A percentile compares a stretch with the other conserved stretches of the same genome.
Evolutionary conservation across 495 filamentous ascomycete species (phyloP).

Genomic region (Penicillium herquei): DNA sequence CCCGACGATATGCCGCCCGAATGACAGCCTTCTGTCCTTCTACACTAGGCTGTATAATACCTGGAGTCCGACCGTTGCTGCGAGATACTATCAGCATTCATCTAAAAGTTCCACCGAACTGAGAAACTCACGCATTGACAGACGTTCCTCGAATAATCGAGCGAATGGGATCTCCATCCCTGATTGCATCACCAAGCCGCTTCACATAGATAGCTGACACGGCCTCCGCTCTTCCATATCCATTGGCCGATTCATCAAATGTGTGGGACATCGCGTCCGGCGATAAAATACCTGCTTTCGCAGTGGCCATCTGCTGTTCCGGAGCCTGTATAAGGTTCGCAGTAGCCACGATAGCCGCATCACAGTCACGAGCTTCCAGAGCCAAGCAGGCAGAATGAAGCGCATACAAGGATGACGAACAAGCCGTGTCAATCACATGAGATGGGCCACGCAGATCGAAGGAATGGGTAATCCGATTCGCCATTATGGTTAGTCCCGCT

Average conservation of each 20-base stretch:
- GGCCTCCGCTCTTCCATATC: slow-evolving; percentile 42
- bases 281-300: slow-evolving; percentile 19
- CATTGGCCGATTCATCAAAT: slow-evolving; percentile 33
- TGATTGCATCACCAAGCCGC: slow-evolving; percentile 29
- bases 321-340: slow-evolving; percentile 42
- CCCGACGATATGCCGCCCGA: slow-evolving; percentile 22
- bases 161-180: slow-evolving; percentile 33
- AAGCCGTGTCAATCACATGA: slow-evolving; percentile 23
- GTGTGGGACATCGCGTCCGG: slow-evolving; percentile 16
- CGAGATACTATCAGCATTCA: too few relatives aligned
- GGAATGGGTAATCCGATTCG: neutral
- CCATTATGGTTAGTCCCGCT: neutral
- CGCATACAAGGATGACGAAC: slow-evolving; percentile 34
- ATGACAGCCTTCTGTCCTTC: slow-evolving; percentile 28
- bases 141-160: slow-evolving; percentile 39
- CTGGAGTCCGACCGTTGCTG: slow-evolving; percentile 29
- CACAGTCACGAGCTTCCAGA: slow-evolving; percentile 36
- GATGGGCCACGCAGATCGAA: neutral
- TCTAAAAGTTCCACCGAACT: too few relatives aligned
- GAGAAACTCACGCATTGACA: slow-evolving; percentile 34
- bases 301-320: slow-evolving; percentile 24
- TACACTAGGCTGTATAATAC: slow-evolving; percentile 21
- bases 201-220: slow-evolving; percentile 34
- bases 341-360: slow-evolving; percentile 41
- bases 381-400: slow-evolving; percentile 36